Evolutionary conservation across 129 eudicot species (phyloP).

Genomic region (Logfia minima): DNA sequence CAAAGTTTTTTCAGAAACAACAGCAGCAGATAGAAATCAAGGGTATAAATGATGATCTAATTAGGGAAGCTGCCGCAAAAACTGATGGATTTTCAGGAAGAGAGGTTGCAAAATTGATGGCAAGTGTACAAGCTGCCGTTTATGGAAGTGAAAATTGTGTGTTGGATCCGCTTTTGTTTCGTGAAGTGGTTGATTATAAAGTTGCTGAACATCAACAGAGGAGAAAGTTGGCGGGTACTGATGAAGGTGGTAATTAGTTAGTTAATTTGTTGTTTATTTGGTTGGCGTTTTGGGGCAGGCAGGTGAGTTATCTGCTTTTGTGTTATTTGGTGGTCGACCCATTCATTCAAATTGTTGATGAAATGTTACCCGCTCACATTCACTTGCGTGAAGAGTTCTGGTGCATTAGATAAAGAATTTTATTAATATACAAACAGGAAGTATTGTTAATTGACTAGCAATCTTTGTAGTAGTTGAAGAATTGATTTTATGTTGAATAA

Average conservation of each 20-base stretch:
- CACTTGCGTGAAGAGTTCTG: not conserved
- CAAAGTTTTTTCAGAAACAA: constrained; percentile 55
- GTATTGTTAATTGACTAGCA: constrained; percentile 19
- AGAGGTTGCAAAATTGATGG: constrained; percentile 95
- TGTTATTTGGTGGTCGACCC: constrained; percentile 31
- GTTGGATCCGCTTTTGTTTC: constrained; percentile 65
- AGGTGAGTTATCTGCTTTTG: constrained; percentile 38
- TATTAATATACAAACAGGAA: constrained; percentile 28
- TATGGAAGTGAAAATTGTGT: constrained; percentile 91
- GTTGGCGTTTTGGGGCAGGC: constrained; percentile 30
- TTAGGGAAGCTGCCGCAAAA: constrained; percentile 85
- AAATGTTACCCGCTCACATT: not conserved
- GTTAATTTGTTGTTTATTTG: constrained; percentile 6
- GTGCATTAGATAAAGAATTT: constrained; percentile 21
- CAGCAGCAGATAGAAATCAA: constrained; percentile 83
- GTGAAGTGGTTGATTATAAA: constrained; percentile 90
- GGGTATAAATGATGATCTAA: constrained; percentile 65
- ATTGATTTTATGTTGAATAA: constrained; percentile 15
- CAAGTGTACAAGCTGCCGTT: constrained; percentile 97
- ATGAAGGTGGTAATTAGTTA: constrained; percentile 20
- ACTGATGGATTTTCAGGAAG: constrained; percentile 92
- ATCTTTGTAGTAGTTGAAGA: constrained; percentile 16
- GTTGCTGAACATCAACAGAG: constrained; percentile 98
- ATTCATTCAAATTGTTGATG: constrained; percentile 4
- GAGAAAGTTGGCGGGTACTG: constrained; percentile 57